Percentiles rank a stretch among this genome's conserved stretches.
Conservation (phyloP, 2,329 filamentous ascomycete species). For the Tolypocladium inflatum region DNA sequence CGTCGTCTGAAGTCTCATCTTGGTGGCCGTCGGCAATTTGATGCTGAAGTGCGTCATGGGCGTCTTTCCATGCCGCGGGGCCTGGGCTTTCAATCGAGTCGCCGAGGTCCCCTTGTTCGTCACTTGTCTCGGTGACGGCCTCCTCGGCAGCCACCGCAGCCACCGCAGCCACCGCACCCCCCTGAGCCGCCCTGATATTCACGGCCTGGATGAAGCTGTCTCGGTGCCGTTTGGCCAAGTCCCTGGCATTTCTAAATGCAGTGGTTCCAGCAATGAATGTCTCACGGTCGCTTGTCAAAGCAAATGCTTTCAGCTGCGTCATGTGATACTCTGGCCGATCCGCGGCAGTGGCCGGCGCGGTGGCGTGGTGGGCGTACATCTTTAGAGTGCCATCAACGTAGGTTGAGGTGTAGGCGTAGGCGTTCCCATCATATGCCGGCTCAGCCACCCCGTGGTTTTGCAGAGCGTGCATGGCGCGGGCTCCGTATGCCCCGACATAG, state of each 20-base stretch:
- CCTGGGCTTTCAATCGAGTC: not conserved
- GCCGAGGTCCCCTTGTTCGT: not conserved
- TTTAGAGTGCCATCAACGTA: constrained; percentile 24
- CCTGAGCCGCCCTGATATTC: constrained; percentile 8
- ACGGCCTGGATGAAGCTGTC: constrained; percentile 21
- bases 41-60: not conserved
- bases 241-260: constrained; percentile 27
- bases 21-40: constrained; percentile 7
- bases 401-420: constrained; percentile 25
- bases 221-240: constrained; percentile 25
- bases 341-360: constrained; percentile 15
- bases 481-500: constrained; percentile 26
- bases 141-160: not conserved
- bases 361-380: constrained; percentile 26
- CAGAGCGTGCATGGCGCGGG: constrained; percentile 24
- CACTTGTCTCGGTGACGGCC: too few relatives aligned
- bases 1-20: too few relatives aligned
- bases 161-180: too few relatives aligned
- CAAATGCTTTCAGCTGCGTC: constrained; percentile 16
- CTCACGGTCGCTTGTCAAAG: constrained; percentile 17
- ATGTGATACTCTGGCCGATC: constrained; percentile 29
- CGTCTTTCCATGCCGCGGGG: not conserved
- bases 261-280: constrained; percentile 21
- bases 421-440: constrained; percentile 24
- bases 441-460: constrained; percentile 18